Evolutionary conservation across 352 stramenopile genomes (phyloP).

Genomic region (Pythium plurisporium): DNA sequence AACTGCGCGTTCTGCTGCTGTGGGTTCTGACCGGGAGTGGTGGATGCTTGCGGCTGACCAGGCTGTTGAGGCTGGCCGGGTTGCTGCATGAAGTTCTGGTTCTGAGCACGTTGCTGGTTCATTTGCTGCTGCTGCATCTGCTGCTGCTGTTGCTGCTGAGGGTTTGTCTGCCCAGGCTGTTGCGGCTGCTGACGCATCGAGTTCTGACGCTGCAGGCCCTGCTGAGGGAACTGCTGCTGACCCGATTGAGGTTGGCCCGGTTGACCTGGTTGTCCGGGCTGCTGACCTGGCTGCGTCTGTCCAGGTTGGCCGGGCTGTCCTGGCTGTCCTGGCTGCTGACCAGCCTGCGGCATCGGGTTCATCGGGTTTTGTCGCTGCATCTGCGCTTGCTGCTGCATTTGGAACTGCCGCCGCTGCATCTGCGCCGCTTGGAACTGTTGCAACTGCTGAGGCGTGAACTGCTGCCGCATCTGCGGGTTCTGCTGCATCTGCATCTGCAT

Average conservation of each 20-base stretch:
- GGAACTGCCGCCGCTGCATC: constrained; percentile 39
- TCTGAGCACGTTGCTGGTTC: constrained; percentile 45
- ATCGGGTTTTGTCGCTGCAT: constrained; percentile 66
- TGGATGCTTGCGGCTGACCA: constrained; percentile 30
- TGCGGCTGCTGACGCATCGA: constrained; percentile 42
- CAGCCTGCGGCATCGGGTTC: constrained; percentile 50
- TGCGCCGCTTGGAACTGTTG: constrained; percentile 57
- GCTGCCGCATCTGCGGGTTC: constrained; percentile 76
- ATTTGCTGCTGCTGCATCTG: constrained; percentile 37
- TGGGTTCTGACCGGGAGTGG: constrained; percentile 4
- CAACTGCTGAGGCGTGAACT: constrained; percentile 76
- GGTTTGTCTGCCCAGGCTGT: constrained; percentile 17
- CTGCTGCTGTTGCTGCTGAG: constrained; percentile 20
- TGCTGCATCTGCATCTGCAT: constrained; percentile 83
- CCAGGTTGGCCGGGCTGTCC: constrained; percentile 27
- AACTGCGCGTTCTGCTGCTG: constrained; percentile 30
- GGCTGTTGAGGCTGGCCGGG: constrained; percentile 36
- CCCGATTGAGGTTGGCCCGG: constrained; percentile 14
- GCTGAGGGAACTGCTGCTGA: constrained; percentile 41
- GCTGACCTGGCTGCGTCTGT: constrained; percentile 20
- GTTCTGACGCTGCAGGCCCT: constrained; percentile 33
- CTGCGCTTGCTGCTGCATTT: constrained; percentile 55
- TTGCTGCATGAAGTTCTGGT: constrained; percentile 62
- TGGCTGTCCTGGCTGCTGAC: constrained; percentile 37
- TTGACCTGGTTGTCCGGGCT: constrained; percentile 21